Base-by-base conservation (phyloP, 345 rosid genomes). In the Laguncularia racemosa region DNA sequence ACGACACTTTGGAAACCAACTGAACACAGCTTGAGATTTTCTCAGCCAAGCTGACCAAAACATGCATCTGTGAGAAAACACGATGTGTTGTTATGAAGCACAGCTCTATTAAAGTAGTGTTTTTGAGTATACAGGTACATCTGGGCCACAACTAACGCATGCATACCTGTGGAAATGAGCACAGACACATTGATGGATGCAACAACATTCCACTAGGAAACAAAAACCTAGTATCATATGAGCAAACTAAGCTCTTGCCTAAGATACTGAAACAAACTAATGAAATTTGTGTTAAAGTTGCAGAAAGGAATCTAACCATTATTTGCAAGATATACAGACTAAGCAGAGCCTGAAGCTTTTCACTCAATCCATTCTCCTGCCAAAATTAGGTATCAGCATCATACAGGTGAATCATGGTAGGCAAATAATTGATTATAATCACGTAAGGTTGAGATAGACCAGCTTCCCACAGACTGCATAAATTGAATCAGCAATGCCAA, bases 271-370 rank as follows among this genome's bases (percentile, higher is more conserved):
- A 21, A 45, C 49, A 65, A 20, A 33, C 47, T 14, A 12, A 20
- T 3, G 40, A n/a, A 50, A 43, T 43, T 56, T 62, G 46, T 45
- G 23, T 18, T 15, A 50, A 49, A 57, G 19, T 54, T 48, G 55
- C 76, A 62, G 19, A 55, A 40, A 60, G 52, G 68, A 63, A 47
- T 54, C 86, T 20, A 74, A 92, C 99, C 90, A 76, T 75, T 47
- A 83, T 72, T 66, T 89, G 91, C 57, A 87, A 59, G 62, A 89
- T 53, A 62, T 79, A 89, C 60, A 87, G 76, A 79, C 85, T 84
- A 67, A 89, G 95, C 47, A 93, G 65, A 68, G 85, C 71, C 44
- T 62, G 67, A 38, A 93, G 84, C 71, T 81, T 83, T 68, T 75
- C 75, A 48, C 64, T 77, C 66, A 46, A 65, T 61, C 60, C 57